Evolutionary conservation across 441 rosid species (phyloP).

Genomic region (Flueggea neowawraea): DNA sequence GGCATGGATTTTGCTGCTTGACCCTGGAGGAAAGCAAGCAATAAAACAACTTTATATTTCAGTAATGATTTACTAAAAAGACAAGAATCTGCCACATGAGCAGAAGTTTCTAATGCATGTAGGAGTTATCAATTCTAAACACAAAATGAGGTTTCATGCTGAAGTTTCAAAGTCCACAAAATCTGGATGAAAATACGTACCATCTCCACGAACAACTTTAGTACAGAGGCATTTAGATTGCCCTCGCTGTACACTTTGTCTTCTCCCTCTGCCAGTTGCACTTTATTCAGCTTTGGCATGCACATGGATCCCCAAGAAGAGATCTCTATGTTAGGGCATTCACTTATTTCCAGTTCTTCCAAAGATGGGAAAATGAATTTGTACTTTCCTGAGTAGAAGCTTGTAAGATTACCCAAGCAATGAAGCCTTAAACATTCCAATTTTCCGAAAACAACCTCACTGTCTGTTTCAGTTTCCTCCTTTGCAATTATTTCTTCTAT

Average conservation of each 20-base stretch:
- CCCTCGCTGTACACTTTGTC: not conserved
- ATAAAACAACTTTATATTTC: not conserved
- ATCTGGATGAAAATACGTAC: not conserved
- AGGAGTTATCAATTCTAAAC: not conserved
- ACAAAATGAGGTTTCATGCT: not conserved
- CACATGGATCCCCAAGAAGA: constrained; percentile 5
- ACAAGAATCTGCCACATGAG: not conserved
- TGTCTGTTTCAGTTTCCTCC: not conserved
- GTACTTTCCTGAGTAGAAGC: constrained; percentile 15
- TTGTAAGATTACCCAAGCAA: constrained; percentile 11
- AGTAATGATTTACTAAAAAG: not conserved
- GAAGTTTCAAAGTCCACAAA: not conserved
- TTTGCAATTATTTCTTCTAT: constrained; percentile 9
- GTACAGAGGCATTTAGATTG: constrained; percentile 4
- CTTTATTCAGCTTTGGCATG: not conserved
- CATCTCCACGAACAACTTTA: not conserved
- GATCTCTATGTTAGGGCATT: constrained; percentile 21
- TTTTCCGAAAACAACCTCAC: constrained; percentile 10
- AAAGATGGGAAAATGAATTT: constrained; percentile 20
- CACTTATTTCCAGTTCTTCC: not conserved
- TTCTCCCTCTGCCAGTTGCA: not conserved
- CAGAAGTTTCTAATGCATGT: not conserved
- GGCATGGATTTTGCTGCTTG: not conserved
- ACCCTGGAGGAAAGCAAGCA: not conserved
- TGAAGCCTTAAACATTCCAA: constrained; percentile 5